Conservation (phyloP, 768 basidiomycete species). For the Wakefieldia striispora region DNA sequence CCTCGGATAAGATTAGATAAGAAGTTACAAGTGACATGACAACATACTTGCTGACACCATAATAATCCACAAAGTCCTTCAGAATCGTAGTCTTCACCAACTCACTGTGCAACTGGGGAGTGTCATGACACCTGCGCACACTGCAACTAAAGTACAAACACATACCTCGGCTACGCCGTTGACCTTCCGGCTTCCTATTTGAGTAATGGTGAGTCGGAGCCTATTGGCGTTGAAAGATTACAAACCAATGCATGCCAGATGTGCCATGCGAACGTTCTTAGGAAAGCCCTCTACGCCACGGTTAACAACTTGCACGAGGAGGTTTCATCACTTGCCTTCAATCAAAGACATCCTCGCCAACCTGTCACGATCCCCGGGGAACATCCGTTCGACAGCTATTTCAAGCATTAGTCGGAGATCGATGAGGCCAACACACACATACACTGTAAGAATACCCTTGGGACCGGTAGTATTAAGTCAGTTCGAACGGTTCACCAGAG, state of each 20-base stretch:
- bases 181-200: constrained; percentile 70
- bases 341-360: constrained; percentile 89
- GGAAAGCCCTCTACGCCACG: constrained; percentile 67
- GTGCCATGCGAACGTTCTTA: constrained; percentile 87
- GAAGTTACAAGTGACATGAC: not conserved
- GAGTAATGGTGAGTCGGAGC: not conserved
- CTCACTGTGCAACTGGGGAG: constrained; percentile 72
- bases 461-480: not conserved
- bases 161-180: constrained; percentile 92
- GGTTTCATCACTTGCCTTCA: constrained; percentile 53
- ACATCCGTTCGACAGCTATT: constrained; percentile 81
- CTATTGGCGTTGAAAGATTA: not conserved
- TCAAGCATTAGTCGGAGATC: not conserved
- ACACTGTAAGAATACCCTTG: constrained; percentile 66
- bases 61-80: constrained; percentile 93
- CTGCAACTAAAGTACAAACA: not conserved
- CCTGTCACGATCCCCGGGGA: constrained; percentile 81
- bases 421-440: constrained; percentile 11
- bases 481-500: not conserved
- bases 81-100: constrained; percentile 81
- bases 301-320: not conserved
- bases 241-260: constrained; percentile 80
- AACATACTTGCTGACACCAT: constrained; percentile 72
- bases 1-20: constrained; percentile 34
- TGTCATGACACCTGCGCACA: not conserved